Conservation (phyloP, 768 basidiomycete species). For the Amanita muscaria region DNA sequence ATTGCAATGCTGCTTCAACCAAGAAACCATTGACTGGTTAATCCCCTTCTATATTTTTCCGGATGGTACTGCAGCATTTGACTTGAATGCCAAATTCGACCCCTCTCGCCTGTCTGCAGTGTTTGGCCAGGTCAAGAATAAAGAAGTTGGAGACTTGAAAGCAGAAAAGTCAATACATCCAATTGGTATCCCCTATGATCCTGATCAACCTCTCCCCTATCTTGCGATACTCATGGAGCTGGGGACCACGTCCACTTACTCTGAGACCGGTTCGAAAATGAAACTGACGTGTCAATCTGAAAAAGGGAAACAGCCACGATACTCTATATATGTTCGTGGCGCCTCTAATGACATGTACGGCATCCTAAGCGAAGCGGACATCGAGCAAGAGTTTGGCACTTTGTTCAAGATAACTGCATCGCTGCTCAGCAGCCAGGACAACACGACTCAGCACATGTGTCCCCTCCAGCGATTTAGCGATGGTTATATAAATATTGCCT, state of each 20-base stretch:
- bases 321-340: conserved; percentile 1
- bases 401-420: not conserved
- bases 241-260: not conserved
- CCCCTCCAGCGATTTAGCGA: no score
- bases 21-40: no score
- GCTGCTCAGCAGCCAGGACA: no score
- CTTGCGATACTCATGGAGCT: conserved; percentile 10
- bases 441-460: no score
- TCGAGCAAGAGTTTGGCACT: not conserved
- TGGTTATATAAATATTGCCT: no score
- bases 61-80: no score
- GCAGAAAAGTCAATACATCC: conserved; percentile 5
- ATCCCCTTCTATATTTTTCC: no score
- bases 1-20: no score
- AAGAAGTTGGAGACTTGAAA: not conserved
- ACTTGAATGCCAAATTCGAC: conserved; percentile 7
- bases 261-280: not conserved
- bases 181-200: conserved; percentile 8
- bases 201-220: conserved; percentile 5
- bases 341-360: not conserved
- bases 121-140: conserved; percentile 5
- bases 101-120: conserved; percentile 8
- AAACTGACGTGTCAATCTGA: not conserved
- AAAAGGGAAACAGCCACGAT: not conserved
- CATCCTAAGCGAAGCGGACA: not conserved